Base-by-base conservation (phyloP, 1,139 yeast genomes). In the Scheffersomyces parashehatae region DNA sequence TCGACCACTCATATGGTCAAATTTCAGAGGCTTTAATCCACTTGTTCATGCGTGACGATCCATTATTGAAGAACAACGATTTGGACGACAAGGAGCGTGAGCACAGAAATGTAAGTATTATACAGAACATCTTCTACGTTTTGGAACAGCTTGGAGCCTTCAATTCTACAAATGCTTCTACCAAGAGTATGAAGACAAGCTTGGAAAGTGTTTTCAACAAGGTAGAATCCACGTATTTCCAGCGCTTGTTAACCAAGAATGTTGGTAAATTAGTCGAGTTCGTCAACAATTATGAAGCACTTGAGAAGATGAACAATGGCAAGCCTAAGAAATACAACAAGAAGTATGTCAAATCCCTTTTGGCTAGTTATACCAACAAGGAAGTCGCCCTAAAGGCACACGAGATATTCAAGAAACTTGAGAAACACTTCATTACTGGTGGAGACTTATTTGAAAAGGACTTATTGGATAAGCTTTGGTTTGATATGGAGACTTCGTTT, bases 231-330 rank as follows among this genome's bases (percentile, higher is more conserved):
- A 55, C 54, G 10, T 73, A 73, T 49, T 71, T 85, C 51, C 75
- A 75, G 52, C 76, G 77, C 44, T 76, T 82, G 24, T 50, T 74
- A 33, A 59, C 56, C 37, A 68, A 70, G 45, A 62, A 64, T 41
- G 56, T 88, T 59, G 95, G 89, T 5, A 85, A 82, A 57, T 64
- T 87, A 44, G 68, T 78, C 30, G 83, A 82, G 28, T 85, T 87
- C 59, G 79, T 89, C 4, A 76, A 76, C 37, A 88, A 83, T 37
- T 81, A 85, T 39, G 85, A 83, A 43, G 73, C 78, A 2, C 62
- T 82, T 24, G 60, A 73, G 5, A 76, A 72, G 37, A 70, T 73
- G 35, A 65, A 64, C 42, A 64, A 65, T 36, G 75, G 84, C 1
- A 77, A 74, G 50, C 81, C 85, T 49, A 85, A 83, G 52, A 83